Evolutionary conservation across 441 rosid species (phyloP).

Genomic region (Mallotus repandus): DNA sequence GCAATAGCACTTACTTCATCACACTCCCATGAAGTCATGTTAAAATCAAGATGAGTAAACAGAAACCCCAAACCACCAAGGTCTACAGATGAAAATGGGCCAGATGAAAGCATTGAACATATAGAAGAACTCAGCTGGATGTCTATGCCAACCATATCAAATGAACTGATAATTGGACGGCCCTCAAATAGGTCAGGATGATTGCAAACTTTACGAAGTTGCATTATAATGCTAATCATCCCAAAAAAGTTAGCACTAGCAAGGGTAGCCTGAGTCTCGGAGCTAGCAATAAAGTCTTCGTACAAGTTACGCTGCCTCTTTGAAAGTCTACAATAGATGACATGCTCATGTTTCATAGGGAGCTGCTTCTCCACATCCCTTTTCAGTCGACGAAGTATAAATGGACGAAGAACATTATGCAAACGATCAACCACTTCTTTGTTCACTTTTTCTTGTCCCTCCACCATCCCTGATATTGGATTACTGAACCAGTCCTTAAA

Average conservation of each 20-base stretch:
- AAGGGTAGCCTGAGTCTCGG: conserved; percentile 99
- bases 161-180: conserved; percentile 97
- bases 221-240: conserved; percentile 99
- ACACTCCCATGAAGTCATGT: conserved; percentile 89
- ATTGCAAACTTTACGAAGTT: conserved; percentile 99
- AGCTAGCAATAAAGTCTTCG: conserved; percentile 99
- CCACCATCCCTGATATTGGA: conserved; percentile 99
- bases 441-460: conserved; percentile 97
- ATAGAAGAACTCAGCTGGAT: conserved; percentile 71
- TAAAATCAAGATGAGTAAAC: conserved; percentile 80
- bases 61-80: conserved; percentile 69
- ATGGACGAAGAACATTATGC: conserved; percentile 99
- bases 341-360: conserved; percentile 92
- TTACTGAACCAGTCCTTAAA: conserved; percentile 99
- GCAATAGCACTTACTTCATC: conserved; percentile 75
- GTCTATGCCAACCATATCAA: conserved; percentile 87
- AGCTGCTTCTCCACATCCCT: conserved; percentile 99
- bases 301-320: conserved; percentile 98
- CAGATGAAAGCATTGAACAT: conserved; percentile 64
- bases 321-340: conserved; percentile 90
- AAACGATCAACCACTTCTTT: conserved; percentile 98
- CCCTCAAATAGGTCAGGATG: conserved; percentile 99
- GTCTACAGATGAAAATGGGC: conserved; percentile 66
- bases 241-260: conserved; percentile 96
- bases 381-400: conserved; percentile 92